Base-by-base conservation (phyloP, 2,329 filamentous ascomycete species). In the Westerdykella sp. region DNA sequence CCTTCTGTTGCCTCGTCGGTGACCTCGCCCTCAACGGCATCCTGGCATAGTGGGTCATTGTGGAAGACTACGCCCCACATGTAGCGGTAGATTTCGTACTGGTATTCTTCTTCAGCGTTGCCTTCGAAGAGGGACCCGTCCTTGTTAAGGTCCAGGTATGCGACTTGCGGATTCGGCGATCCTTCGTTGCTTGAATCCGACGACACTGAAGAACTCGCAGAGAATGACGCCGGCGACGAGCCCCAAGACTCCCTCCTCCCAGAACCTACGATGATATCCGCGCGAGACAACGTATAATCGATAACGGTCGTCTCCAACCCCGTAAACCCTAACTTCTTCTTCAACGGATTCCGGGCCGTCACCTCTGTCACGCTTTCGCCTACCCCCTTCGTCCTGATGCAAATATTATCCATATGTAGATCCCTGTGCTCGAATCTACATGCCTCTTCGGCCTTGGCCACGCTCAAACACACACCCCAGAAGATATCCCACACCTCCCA, bases 271-370 rank as follows among this genome's bases (percentile, higher is more conserved):
- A 55, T 32, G 48, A 82, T 66, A 18, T 74, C 70, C 2, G 78
- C 79, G n/a, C 81, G 75, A 1, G 80, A 83, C 30, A 84, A 72
- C 1, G 81, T 83, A 60, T 84, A 84, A 59, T 84, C 81, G 51
- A 84, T 84, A 18, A 84, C 73, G 0, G 81, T 83, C 1, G 79
- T 79, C 51, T 81, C 76, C 4, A 83, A 63, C 1, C 70, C 69
- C 12, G 77, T 78, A 44, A 78, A 71, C 2, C 73, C 72, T 18
- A 81, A 58, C 34, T 70, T 74, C 16, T 59, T 56, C 12, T 52
- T 51, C 10, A 60, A 34, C 5, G 63, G 61, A 14, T 58, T 54
- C n/a, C 66, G 66, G 45, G 73, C 63, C 2, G 60, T 47, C 1
- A 55, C 52, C 13, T 57, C 39, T 14, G 46, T 44, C 30, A 65